phyloP scores from a whole-genome alignment of 495 filamentous ascomycete species.

The Geoglossum glabrum region DNA sequence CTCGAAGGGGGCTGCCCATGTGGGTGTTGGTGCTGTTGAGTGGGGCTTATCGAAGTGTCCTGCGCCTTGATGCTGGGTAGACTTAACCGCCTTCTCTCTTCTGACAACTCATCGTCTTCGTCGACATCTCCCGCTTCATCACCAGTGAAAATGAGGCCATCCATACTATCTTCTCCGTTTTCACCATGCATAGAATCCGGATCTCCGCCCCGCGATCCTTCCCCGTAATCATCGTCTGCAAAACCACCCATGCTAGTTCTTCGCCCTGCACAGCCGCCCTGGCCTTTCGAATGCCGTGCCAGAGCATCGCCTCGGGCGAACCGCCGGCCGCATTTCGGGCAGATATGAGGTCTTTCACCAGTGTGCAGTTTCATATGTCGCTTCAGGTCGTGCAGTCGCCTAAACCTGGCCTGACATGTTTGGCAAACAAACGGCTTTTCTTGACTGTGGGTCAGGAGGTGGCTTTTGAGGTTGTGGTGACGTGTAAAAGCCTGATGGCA shows the following conservation, averaged over 20 bases:
- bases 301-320: conserved; percentile 93
- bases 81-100: conserved; percentile 26
- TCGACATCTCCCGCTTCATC: conserved; percentile 30
- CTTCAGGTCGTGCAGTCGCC: conserved; percentile 86
- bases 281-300: conserved; percentile 86
- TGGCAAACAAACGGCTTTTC: conserved; percentile 92
- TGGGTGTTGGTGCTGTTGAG: conserved; percentile 13
- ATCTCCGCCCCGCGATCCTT: conserved; percentile 16
- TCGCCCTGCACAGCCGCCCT: conserved; percentile 84
- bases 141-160: conserved; percentile 46
- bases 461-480: conserved; percentile 97
- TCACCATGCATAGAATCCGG: conserved; percentile 3
- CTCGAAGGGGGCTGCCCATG: conserved; percentile 28
- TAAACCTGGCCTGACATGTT: conserved; percentile 74
- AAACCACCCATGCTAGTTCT: conserved; percentile 75
- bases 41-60: conserved; percentile 19
- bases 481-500: conserved; percentile 92
- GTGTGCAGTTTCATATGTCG: conserved; percentile 92
- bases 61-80: conserved; percentile 56
- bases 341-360: conserved; percentile 86
- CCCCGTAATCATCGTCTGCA: conserved; percentile 56
- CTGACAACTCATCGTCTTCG: conserved; percentile 41
- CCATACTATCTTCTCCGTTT: conserved; percentile 49
- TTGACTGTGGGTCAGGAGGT: conserved; percentile 93
- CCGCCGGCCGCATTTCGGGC: conserved; percentile 76